Percentiles rank a stretch among this genome's conserved stretches.
Evolutionary conservation across 805 yeast genomes (phyloP).

Genomic region (Wickerhamiella siamensis): DNA sequence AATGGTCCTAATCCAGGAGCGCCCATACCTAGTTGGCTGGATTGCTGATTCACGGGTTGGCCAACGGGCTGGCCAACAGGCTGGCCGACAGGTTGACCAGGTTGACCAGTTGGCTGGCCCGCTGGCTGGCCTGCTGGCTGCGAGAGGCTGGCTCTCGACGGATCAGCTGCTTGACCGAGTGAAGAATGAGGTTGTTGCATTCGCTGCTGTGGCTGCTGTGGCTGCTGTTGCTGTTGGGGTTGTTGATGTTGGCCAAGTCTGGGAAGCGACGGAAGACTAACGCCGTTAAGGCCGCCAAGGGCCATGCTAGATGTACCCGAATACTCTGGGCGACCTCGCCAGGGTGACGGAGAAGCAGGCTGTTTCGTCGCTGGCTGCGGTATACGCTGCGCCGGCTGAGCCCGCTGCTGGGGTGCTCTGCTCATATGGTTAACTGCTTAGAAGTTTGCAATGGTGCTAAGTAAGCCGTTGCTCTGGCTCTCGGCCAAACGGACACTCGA

Average conservation of each 20-base stretch:
- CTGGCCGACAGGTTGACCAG: neutral
- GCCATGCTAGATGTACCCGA: conserved; percentile 1
- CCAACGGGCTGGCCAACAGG: neutral
- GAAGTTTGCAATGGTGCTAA: neutral
- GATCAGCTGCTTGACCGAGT: neutral
- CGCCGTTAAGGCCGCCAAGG: conserved; percentile 2
- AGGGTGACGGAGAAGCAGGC: conserved; percentile 4
- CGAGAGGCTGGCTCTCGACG: neutral
- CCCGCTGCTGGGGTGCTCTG: conserved; percentile 2
- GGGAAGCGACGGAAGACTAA: neutral
- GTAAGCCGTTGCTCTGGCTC: neutral
- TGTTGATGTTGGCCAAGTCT: conserved; percentile 1
- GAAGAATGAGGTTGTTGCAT: neutral
- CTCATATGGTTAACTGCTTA: neutral
- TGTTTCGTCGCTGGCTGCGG: conserved; percentile 1
- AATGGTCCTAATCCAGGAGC: neutral
- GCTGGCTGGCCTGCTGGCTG: neutral
- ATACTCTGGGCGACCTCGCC: conserved; percentile 1
- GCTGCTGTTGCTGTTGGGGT: neutral
- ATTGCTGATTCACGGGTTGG: neutral
- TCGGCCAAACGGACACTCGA: too few species aligned
- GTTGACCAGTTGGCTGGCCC: neutral
- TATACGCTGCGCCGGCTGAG: conserved; percentile 1
- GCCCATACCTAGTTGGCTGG: too few species aligned
- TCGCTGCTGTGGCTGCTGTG: neutral